A percentile compares a stretch with the other conserved stretches of the same genome.
These are phyloP conservation scores for Thermomucor indicae-seudaticae DNA, from an alignment of 371 early-diverging fungal genomes.

Conservation along the genomic window DNA sequence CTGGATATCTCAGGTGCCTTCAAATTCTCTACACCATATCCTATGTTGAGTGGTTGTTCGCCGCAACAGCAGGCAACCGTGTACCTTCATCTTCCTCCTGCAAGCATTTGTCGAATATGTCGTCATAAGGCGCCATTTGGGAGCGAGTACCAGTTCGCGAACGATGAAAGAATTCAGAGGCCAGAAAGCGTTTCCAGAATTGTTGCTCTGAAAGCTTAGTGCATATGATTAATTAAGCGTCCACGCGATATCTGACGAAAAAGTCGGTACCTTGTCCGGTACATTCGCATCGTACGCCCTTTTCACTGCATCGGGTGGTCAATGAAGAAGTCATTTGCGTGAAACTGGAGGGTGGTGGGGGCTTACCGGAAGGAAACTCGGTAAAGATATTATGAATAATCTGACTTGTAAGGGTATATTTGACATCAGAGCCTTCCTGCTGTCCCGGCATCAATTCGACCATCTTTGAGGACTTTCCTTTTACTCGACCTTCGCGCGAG, in stretches of 20 bases:
- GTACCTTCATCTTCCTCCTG: slow-evolving; percentile 77
- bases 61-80: neutral
- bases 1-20: slow-evolving; percentile 48
- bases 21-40: slow-evolving; percentile 26
- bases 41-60: neutral
- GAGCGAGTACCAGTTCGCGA: slow-evolving; percentile 61
- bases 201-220: slow-evolving; percentile 65
- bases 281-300: slow-evolving; percentile 83
- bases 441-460: slow-evolving; percentile 76
- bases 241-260: neutral
- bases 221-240: neutral
- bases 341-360: neutral
- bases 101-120: slow-evolving; percentile 79
- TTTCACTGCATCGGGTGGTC: slow-evolving; percentile 51
- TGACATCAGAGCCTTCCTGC: slow-evolving; percentile 78
- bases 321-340: neutral
- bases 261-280: slow-evolving; percentile 63
- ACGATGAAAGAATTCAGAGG: slow-evolving; percentile 85
- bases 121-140: slow-evolving; percentile 64
- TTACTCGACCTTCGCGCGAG: slow-evolving; percentile 66
- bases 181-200: slow-evolving; percentile 88
- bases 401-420: slow-evolving; percentile 84
- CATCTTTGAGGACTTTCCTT: slow-evolving; percentile 82
- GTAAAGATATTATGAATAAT: slow-evolving; percentile 87
- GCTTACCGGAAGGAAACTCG: slow-evolving; percentile 80